Conservation (phyloP, 345 rosid genomes). For the Nephelium lappaceum region DNA sequence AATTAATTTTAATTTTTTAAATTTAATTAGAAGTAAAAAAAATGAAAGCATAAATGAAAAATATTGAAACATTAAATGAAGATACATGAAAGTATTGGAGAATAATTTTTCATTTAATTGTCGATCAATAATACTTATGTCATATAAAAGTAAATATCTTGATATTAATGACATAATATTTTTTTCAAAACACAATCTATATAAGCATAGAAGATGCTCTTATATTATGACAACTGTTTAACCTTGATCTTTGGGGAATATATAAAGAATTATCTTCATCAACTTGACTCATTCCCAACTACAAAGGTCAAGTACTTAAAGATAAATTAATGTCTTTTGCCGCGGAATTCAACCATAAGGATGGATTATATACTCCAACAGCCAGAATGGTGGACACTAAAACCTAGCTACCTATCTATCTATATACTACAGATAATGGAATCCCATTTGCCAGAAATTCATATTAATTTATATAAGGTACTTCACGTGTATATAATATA, state of each 20-base stretch:
- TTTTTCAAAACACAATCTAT: no score
- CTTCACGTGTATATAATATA: not conserved
- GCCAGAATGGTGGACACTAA: not conserved
- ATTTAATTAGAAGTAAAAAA: no score
- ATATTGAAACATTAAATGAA: no score
- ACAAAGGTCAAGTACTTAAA: constrained; percentile 18
- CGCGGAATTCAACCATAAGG: not conserved
- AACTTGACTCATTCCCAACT: not conserved
- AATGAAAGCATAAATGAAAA: no score
- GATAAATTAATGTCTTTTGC: not conserved
- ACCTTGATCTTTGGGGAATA: not conserved
- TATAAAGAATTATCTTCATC: not conserved
- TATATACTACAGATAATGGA: not conserved
- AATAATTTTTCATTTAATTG: no score
- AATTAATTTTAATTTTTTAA: no score
- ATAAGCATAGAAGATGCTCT: no score
- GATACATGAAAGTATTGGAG: no score
- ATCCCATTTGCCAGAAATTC: not conserved
- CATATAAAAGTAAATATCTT: no score
- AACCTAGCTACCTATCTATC: not conserved
- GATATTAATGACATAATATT: no score
- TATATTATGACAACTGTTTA: not conserved
- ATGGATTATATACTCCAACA: not conserved
- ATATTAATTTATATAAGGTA: not conserved
- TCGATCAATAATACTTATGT: no score